These are phyloP conservation scores for Gleditsia sinensis DNA, from an alignment of 306 rosid species.

Conservation along the genomic window DNA sequence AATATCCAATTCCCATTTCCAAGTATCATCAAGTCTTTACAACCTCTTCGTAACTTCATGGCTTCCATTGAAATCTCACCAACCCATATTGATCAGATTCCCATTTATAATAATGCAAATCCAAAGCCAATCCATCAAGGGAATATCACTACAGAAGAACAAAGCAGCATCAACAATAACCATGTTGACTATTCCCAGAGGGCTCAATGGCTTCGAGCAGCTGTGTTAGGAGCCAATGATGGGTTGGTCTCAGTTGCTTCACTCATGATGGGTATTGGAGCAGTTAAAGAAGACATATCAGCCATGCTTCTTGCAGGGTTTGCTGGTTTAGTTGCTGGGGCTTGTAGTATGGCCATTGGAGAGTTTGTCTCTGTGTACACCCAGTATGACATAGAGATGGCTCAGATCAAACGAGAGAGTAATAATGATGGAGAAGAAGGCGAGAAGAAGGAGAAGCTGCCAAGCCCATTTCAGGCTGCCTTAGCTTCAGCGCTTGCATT, in stretches of 20 bases:
- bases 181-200: constrained; percentile 51
- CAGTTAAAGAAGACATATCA: constrained; percentile 53
- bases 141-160: too few relatives aligned
- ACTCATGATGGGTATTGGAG: constrained; percentile 75
- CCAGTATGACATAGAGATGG: constrained; percentile 67
- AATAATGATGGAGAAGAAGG: background rate
- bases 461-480: constrained; percentile 72
- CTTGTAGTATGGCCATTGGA: constrained; percentile 81
- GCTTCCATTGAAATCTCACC: constrained; percentile 41
- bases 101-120: constrained; percentile 29
- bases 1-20: constrained; percentile 29
- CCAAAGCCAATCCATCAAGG: background rate
- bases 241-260: constrained; percentile 71
- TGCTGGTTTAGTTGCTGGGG: constrained; percentile 74
- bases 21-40: background rate
- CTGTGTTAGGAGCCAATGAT: constrained; percentile 73
- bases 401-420: constrained; percentile 46
- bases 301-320: constrained; percentile 74
- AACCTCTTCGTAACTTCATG: constrained; percentile 43
- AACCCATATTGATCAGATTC: constrained; percentile 40
- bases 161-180: background rate
- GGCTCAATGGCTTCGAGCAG: constrained; percentile 76
- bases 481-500: constrained; percentile 70
- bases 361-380: constrained; percentile 81
- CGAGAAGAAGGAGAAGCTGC: constrained; percentile 40